phyloP scores from a whole-genome alignment of 805 yeast genomes.

The Wickerhamiella kazuoi region DNA sequence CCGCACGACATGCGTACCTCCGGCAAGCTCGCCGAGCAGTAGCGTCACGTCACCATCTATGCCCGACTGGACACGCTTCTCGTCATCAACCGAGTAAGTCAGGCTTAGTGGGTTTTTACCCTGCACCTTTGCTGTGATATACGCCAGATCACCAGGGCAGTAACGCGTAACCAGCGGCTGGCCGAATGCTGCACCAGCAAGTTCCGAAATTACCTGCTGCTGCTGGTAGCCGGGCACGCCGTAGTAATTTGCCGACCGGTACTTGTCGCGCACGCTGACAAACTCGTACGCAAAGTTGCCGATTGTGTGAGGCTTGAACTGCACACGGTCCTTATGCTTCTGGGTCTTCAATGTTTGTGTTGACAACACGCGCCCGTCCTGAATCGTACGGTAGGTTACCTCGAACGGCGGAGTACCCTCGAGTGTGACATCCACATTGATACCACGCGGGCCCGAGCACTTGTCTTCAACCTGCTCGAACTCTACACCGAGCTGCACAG shows the following conservation, averaged over 20 bases:
- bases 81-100: constrained; percentile 36
- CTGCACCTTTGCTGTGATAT: constrained; percentile 39
- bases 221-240: constrained; percentile 9
- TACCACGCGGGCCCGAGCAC: constrained; percentile 86
- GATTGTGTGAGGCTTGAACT: constrained; percentile 60
- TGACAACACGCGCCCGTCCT: constrained; percentile 19
- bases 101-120: constrained; percentile 72
- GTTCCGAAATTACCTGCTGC: constrained; percentile 21
- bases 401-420: constrained; percentile 73
- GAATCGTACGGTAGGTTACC: constrained; percentile 38
- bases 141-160: constrained; percentile 31
- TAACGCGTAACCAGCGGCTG: constrained; percentile 16
- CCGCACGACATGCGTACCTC: constrained; percentile 57
- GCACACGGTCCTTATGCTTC: constrained; percentile 34
- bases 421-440: constrained; percentile 47
- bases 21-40: constrained; percentile 18
- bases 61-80: constrained; percentile 1
- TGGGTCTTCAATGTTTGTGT: constrained; percentile 18
- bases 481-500: constrained; percentile 29
- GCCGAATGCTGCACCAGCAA: constrained; percentile 25
- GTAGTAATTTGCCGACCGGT: constrained; percentile 22
- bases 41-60: constrained; percentile 37
- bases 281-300: constrained; percentile 70
- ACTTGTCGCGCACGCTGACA: constrained; percentile 35
- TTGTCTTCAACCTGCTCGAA: constrained; percentile 53